Conservation (phyloP, 2,329 filamentous ascomycete species). For the Ceratocystis cubensis region DNA sequence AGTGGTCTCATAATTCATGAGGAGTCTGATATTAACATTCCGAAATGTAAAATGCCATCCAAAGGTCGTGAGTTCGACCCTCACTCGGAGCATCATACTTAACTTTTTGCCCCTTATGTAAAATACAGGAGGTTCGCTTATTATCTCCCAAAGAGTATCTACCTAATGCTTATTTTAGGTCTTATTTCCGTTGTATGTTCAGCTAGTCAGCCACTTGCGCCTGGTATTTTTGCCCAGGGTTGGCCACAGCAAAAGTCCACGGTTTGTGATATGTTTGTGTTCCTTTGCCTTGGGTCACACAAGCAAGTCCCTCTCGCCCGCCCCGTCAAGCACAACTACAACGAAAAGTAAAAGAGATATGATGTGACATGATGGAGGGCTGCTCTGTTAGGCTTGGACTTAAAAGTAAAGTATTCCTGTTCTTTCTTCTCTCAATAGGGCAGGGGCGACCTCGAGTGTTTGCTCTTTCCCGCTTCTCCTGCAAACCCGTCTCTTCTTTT, state of each 20-base stretch:
- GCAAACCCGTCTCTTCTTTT: background rate
- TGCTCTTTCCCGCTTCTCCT: background rate
- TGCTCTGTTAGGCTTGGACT: background rate
- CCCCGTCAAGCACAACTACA: background rate
- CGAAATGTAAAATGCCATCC: conserved; percentile 20
- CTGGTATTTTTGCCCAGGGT: no score
- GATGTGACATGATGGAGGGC: background rate
- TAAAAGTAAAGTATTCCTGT: background rate
- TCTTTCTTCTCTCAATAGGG: background rate
- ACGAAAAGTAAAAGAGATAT: background rate
- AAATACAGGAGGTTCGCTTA: background rate
- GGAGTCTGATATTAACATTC: conserved; percentile 15
- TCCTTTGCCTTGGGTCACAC: background rate
- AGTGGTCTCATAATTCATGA: conserved; percentile 21
- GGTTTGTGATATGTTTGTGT: background rate
- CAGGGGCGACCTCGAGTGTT: background rate
- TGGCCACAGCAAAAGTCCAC: no score
- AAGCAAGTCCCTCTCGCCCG: background rate
- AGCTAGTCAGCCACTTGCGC: background rate
- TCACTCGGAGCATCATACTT: conserved; percentile 20
- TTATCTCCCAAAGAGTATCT: background rate
- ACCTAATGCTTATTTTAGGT: background rate
- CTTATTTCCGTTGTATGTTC: background rate
- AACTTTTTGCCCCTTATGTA: background rate
- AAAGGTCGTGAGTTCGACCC: conserved; percentile 23